These are phyloP conservation scores for Lyophyllum semitale DNA, from an alignment of 768 basidiomycete genomes.

Conservation along the genomic window DNA sequence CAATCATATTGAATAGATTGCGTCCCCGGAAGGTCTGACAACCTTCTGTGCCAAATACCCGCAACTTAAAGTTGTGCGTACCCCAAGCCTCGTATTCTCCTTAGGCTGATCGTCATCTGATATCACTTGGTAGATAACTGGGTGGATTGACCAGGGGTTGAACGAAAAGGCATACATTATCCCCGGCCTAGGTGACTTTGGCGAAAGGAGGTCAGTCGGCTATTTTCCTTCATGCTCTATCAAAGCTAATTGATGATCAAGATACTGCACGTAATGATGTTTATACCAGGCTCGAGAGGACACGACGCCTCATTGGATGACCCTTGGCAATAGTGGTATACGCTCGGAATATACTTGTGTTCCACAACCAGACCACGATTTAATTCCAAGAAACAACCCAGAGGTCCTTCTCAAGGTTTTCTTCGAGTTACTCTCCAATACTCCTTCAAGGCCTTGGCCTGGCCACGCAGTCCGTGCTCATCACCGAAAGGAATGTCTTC, in stretches of 20 bases:
- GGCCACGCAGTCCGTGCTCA: conserved; percentile 7
- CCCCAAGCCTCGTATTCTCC: not conserved
- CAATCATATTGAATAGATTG: conserved; percentile 55
- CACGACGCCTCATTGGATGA: not conserved
- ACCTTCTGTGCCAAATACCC: conserved; percentile 81
- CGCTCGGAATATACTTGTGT: not conserved
- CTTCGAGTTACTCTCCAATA: not conserved
- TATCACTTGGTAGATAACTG: conserved; percentile 67
- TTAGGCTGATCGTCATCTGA: not conserved
- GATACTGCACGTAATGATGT: conserved; percentile 6
- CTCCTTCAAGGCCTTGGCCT: conserved; percentile 1
- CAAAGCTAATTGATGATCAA: not conserved
- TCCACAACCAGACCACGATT: not conserved
- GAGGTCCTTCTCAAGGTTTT: not conserved
- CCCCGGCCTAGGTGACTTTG: conserved; percentile 97
- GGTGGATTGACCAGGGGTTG: conserved; percentile 92
- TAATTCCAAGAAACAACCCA: not conserved
- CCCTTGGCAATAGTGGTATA: not conserved
- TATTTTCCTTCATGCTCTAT: not conserved
- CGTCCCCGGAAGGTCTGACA: conserved; percentile 86
- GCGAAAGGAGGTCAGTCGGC: conserved; percentile 70
- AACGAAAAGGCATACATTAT: conserved; percentile 92
- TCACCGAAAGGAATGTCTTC: conserved; percentile 14
- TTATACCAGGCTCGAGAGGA: not conserved
- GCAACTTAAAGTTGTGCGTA: conserved; percentile 71